These are phyloP conservation scores for Cryphonectria carpinicola DNA, from an alignment of 2,329 filamentous ascomycete species.

Conservation along the genomic window DNA sequence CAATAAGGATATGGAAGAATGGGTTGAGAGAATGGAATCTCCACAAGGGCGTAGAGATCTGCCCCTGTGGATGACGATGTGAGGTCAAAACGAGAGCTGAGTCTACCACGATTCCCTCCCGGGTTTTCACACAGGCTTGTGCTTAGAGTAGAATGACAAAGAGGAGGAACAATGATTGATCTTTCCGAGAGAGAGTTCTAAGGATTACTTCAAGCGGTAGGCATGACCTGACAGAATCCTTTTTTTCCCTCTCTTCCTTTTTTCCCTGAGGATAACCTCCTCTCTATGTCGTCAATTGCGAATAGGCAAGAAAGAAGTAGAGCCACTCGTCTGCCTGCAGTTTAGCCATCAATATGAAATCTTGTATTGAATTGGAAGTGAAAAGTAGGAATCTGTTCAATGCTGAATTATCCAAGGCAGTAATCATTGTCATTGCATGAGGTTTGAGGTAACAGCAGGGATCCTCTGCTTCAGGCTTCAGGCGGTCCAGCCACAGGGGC, in stretches of 20 bases:
- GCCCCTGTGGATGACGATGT: constrained; percentile 9
- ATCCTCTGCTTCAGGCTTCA: neutral
- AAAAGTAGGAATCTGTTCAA: neutral
- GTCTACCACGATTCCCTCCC: neutral
- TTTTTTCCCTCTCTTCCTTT: no score
- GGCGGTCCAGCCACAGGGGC: constrained; percentile 1
- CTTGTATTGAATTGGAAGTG: neutral
- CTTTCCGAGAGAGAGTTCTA: neutral
- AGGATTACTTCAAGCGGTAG: neutral
- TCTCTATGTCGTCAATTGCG: neutral
- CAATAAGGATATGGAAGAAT: neutral
- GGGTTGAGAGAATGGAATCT: neutral
- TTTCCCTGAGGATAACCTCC: neutral
- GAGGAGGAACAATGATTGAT: neutral
- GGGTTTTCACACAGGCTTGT: neutral
- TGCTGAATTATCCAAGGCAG: neutral
- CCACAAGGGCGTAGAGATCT: neutral
- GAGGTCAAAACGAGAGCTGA: neutral
- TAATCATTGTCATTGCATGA: neutral
- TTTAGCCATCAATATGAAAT: neutral
- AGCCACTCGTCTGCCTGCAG: neutral
- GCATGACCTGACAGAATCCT: neutral
- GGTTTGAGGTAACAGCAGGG: neutral
- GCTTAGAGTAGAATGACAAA: neutral
- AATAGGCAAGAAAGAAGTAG: neutral